Percentiles rank a stretch among this genome's conserved stretches.
These are phyloP conservation scores for Cordyceps fumosorosea DNA, from an alignment of 2,329 filamentous ascomycete species.

Conservation along the genomic window DNA sequence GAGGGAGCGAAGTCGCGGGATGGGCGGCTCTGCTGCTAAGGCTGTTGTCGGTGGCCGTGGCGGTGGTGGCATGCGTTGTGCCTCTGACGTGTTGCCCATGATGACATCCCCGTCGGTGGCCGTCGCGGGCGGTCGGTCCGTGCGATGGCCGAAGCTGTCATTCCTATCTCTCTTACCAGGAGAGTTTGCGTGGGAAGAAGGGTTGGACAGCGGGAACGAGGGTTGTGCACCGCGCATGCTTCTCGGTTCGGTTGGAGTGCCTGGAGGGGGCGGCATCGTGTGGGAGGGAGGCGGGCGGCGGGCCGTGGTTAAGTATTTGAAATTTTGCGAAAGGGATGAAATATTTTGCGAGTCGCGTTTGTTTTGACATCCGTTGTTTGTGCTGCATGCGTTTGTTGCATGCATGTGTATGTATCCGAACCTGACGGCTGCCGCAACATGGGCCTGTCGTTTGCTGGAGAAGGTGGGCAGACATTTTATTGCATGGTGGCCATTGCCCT, in stretches of 20 bases:
- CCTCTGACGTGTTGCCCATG: neutral
- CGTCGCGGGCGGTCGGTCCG: too few species aligned
- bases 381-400: neutral
- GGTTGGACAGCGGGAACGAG: neutral
- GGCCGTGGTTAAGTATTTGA: neutral
- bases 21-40: slow-evolving; percentile 13
- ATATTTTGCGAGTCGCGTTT: neutral
- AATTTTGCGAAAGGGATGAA: neutral
- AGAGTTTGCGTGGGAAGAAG: neutral
- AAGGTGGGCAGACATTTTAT: neutral
- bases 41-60: neutral
- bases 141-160: neutral
- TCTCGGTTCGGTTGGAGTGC: neutral
- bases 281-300: neutral
- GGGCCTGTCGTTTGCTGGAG: neutral
- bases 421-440: neutral
- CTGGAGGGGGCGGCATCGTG: neutral
- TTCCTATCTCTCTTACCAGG: neutral
- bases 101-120: neutral
- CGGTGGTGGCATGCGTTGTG: neutral
- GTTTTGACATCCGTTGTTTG: too few species aligned
- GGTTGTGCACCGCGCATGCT: neutral
- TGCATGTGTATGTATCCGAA: neutral
- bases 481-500: neutral
- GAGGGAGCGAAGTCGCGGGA: slow-evolving; percentile 20